phyloP scores from a whole-genome alignment of 352 stramenopile species.

The Aphanomyces astaci region DNA sequence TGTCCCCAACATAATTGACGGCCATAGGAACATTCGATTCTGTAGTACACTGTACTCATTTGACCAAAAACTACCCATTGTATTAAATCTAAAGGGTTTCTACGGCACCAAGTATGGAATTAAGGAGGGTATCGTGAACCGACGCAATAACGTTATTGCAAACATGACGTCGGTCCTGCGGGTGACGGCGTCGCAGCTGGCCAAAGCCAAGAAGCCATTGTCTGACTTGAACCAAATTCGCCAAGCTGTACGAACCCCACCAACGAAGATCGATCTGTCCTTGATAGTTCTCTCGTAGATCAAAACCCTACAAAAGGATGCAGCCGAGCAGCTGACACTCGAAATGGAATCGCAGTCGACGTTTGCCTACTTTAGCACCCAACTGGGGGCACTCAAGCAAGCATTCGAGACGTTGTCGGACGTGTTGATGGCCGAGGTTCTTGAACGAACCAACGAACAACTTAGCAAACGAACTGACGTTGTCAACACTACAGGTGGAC shows the following conservation, averaged over 20 bases:
- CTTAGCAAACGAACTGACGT: background rate
- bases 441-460: background rate
- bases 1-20: background rate
- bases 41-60: too few relatives aligned
- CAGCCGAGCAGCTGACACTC: slow-evolving; percentile 59
- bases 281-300: background rate
- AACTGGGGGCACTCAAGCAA: slow-evolving; percentile 60
- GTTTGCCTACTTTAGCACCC: slow-evolving; percentile 73
- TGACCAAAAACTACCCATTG: too few relatives aligned
- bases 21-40: too few relatives aligned
- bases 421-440: slow-evolving; percentile 56
- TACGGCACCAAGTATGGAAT: background rate
- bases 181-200: slow-evolving; percentile 47
- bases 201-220: slow-evolving; percentile 72
- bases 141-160: background rate
- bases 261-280: background rate
- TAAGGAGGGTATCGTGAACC: background rate
- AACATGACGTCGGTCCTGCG: slow-evolving; percentile 32
- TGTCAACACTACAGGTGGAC: slow-evolving; percentile 32
- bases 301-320: slow-evolving; percentile 65
- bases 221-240: slow-evolving; percentile 78
- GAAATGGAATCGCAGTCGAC: slow-evolving; percentile 76
- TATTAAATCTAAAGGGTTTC: background rate
- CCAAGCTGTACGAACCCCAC: slow-evolving; percentile 32
- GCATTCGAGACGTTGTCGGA: slow-evolving; percentile 77